Evolutionary conservation across 768 basidiomycete genomes (phyloP).

Genomic region (Amylocystis lapponica): DNA sequence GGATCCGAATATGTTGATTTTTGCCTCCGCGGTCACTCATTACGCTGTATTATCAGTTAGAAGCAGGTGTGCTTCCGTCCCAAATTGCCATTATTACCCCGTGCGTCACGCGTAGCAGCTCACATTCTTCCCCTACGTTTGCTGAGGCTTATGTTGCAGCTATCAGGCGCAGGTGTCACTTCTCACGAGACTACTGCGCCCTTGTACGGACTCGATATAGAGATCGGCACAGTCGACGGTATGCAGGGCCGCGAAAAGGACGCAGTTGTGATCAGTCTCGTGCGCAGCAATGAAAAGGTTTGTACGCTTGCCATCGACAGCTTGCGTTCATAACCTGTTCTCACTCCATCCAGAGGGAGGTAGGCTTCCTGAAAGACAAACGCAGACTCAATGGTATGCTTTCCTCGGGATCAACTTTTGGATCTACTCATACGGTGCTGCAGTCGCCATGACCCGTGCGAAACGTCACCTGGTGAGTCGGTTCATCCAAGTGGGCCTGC

Average conservation of each 20-base stretch:
- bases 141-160: constrained; percentile 30
- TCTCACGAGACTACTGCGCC: constrained; percentile 70
- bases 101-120: constrained; percentile 36
- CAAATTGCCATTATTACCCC: constrained; percentile 90
- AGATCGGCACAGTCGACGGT: constrained; percentile 93
- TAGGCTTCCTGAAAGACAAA: constrained; percentile 93
- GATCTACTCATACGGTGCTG: constrained; percentile 4
- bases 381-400: constrained; percentile 77
- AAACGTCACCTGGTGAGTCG: constrained; percentile 77
- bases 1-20: too few relatives aligned
- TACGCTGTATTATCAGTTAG: constrained; percentile 37
- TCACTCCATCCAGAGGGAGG: constrained; percentile 62
- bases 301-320: constrained; percentile 8
- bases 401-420: neutral
- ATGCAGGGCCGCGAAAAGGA: constrained; percentile 98
- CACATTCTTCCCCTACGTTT: neutral
- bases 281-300: constrained; percentile 85
- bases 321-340: constrained; percentile 6
- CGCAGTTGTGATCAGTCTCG: constrained; percentile 87
- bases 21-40: too few relatives aligned
- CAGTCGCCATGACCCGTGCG: constrained; percentile 90
- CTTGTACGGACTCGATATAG: constrained; percentile 63
- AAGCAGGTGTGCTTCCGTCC: constrained; percentile 51
- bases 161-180: constrained; percentile 95
- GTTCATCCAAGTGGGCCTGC: too few relatives aligned